Conservation (phyloP, 2,329 filamentous ascomycete species). For the Colletotrichum eleusines region DNA sequence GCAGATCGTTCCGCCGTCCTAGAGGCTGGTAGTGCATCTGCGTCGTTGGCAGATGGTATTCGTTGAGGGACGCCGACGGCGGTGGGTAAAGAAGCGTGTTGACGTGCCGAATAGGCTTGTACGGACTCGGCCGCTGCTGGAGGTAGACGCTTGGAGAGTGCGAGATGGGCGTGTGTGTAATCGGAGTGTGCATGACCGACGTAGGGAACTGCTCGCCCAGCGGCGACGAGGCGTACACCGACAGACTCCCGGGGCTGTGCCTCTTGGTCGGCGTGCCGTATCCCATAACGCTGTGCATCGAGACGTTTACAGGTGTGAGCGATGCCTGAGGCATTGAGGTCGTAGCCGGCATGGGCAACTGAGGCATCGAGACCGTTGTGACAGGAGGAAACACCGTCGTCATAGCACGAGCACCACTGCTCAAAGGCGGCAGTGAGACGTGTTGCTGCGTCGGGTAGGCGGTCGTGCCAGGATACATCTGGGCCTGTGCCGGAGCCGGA, state of each 20-base stretch:
- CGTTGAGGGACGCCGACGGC: slow-evolving; percentile 81
- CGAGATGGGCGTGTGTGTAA: slow-evolving; percentile 72
- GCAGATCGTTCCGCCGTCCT: slow-evolving; percentile 75
- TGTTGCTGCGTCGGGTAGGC: slow-evolving; percentile 58
- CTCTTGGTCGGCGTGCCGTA: slow-evolving; percentile 67
- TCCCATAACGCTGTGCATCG: slow-evolving; percentile 49
- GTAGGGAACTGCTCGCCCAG: slow-evolving; percentile 71
- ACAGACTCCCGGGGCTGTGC: slow-evolving; percentile 63
- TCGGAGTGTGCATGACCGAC: slow-evolving; percentile 69
- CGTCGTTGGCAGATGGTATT: slow-evolving; percentile 75
- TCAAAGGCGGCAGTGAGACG: slow-evolving; percentile 73
- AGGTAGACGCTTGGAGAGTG: slow-evolving; percentile 91
- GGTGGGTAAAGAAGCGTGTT: slow-evolving; percentile 93
- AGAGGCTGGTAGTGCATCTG: slow-evolving; percentile 89
- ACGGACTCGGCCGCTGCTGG: slow-evolving; percentile 89
- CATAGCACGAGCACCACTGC: slow-evolving; percentile 77
- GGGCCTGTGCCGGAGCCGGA: slow-evolving; percentile 42
- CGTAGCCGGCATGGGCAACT: slow-evolving; percentile 41
- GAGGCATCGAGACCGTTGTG: slow-evolving; percentile 43
- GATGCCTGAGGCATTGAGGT: slow-evolving; percentile 39
- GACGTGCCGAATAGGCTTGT: slow-evolving; percentile 89
- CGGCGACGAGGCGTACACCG: slow-evolving; percentile 75
- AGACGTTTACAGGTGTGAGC: slow-evolving; percentile 34
- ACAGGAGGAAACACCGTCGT: slow-evolving; percentile 75
- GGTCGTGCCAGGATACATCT: slow-evolving; percentile 52